These are phyloP conservation scores for Oehlia diaphana DNA, from an alignment of 192 early-diverging fungal genomes.

Conservation along the genomic window DNA sequence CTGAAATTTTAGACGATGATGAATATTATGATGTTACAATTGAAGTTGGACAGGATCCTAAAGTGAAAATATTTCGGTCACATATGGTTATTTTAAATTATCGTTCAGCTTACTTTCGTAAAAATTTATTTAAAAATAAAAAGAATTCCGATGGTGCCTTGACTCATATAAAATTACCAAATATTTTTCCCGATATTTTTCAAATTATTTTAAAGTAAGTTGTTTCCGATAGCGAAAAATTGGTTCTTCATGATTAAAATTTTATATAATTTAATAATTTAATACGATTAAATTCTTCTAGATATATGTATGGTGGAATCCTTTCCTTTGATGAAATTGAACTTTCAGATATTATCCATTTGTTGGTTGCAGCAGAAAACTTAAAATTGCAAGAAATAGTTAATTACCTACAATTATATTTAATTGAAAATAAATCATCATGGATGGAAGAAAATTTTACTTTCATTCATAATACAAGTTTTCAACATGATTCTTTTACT, in stretches of 20 bases:
- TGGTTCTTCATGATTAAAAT: neutral
- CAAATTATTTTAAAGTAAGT: slow-evolving; percentile 5
- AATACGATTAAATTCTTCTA: neutral
- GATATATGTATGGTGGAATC: neutral
- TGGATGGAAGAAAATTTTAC: neutral
- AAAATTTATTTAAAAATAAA: neutral
- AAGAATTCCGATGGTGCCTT: too few species aligned
- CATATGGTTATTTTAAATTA: neutral
- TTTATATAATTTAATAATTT: neutral
- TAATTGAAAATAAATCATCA: neutral
- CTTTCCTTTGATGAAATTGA: neutral
- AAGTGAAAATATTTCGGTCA: neutral
- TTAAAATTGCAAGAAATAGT: neutral
- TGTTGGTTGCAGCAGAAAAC: neutral
- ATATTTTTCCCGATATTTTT: neutral
- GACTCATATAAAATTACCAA: neutral
- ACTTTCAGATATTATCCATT: neutral
- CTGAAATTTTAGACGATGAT: neutral
- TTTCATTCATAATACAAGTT: neutral
- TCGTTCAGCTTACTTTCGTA: slow-evolving; percentile 2
- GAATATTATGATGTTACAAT: slow-evolving; percentile 9
- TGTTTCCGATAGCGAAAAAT: neutral
- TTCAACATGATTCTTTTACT: neutral
- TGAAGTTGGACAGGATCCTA: slow-evolving; percentile 1
- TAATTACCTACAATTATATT: neutral